phyloP scores from a whole-genome alignment of 2,329 filamentous ascomycete genomes.

The Alternaria dauci region DNA sequence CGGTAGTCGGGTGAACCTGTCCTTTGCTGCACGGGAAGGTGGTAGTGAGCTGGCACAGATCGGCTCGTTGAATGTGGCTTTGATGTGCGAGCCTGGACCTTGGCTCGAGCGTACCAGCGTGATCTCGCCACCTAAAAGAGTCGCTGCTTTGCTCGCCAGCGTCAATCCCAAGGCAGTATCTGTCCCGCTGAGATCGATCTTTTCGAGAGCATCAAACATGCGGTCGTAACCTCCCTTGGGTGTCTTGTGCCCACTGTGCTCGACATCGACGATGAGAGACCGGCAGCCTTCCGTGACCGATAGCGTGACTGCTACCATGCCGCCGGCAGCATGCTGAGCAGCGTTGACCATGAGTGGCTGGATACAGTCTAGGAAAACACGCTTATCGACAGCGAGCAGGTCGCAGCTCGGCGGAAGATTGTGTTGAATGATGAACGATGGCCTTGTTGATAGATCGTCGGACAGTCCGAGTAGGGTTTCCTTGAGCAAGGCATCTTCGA shows the following conservation, averaged over 20 bases:
- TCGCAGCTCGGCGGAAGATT: conserved; percentile 38
- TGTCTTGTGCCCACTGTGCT: conserved; percentile 57
- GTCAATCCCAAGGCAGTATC: conserved; percentile 57
- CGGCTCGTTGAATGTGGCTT: conserved; percentile 41
- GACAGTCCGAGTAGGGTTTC: conserved; percentile 41
- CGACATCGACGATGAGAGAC: conserved; percentile 51
- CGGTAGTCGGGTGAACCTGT: conserved; percentile 13
- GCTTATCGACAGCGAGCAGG: conserved; percentile 50
- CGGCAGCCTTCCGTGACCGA: conserved; percentile 42
- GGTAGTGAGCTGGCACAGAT: conserved; percentile 34
- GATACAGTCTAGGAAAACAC: conserved; percentile 54
- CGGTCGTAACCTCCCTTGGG: conserved; percentile 44
- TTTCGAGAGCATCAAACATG: conserved; percentile 58
- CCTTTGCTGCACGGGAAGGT: conserved; percentile 15
- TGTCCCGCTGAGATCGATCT: conserved; percentile 49
- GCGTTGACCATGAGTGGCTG: conserved; percentile 55
- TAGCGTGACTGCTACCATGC: conserved; percentile 49
- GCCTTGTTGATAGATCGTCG: conserved; percentile 35
- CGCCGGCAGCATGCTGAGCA: conserved; percentile 52
- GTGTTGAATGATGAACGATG: conserved; percentile 48
- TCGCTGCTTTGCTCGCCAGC: conserved; percentile 54
- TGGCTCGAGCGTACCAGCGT: conserved; percentile 49
- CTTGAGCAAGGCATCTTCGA: conserved; percentile 46
- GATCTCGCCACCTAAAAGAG: conserved; percentile 52
- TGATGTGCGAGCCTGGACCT: conserved; percentile 54